Conservation (phyloP, 805 yeast species). For the Metschnikowia kofuensis region DNA sequence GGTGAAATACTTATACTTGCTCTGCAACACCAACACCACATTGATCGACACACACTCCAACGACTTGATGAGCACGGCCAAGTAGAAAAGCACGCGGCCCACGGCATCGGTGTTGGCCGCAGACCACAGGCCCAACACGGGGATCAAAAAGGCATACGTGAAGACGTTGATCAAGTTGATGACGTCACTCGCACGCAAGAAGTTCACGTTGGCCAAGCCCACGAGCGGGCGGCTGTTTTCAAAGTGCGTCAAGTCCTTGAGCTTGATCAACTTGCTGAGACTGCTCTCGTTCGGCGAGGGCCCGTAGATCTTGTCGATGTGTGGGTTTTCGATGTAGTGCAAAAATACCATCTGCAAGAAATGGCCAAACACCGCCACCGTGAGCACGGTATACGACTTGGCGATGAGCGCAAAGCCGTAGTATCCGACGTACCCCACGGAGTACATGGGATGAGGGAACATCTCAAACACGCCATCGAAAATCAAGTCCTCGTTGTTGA, state of each 20-base stretch:
- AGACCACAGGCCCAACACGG: slow-evolving; percentile 32
- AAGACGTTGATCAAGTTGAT: slow-evolving; percentile 44
- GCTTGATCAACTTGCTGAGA: slow-evolving; percentile 37
- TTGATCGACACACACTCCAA: slow-evolving; percentile 52
- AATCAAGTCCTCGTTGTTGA: slow-evolving; percentile 59
- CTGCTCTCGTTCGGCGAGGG: slow-evolving; percentile 44
- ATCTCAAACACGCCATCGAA: slow-evolving; percentile 88
- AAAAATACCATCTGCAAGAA: slow-evolving; percentile 72
- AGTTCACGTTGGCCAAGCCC: slow-evolving; percentile 60
- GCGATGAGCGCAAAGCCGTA: slow-evolving; percentile 80
- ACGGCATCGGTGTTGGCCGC: slow-evolving; percentile 21
- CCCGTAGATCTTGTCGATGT: slow-evolving; percentile 73
- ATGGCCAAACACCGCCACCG: slow-evolving; percentile 73
- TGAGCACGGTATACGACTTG: slow-evolving; percentile 66
- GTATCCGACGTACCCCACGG: slow-evolving; percentile 84
- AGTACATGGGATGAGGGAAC: slow-evolving; percentile 92
- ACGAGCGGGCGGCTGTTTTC: slow-evolving; percentile 50
- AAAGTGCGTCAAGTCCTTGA: slow-evolving; percentile 46
- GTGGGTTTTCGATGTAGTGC: slow-evolving; percentile 79
- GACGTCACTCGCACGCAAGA: slow-evolving; percentile 62
- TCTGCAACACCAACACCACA: slow-evolving; percentile 54
- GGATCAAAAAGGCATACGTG: slow-evolving; percentile 41
- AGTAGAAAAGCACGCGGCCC: slow-evolving; percentile 26
- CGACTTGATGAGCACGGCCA: slow-evolving; percentile 47
- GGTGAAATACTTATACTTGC: slow-evolving; percentile 60